These are phyloP conservation scores for Coemansia sp. DNA, from an alignment of 192 early-diverging fungal species.

Conservation along the genomic window DNA sequence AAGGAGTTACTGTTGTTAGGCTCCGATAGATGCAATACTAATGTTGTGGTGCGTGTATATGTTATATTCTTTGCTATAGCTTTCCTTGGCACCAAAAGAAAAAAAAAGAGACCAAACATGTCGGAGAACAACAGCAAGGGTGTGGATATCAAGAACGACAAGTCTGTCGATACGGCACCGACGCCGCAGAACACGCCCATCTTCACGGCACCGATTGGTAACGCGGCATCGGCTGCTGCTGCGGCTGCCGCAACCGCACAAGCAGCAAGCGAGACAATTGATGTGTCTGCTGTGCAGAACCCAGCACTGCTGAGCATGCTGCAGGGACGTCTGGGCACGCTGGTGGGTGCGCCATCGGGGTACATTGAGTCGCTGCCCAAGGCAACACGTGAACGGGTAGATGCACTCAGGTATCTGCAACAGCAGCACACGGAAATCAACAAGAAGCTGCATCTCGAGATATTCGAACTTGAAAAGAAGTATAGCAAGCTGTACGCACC, in stretches of 20 bases:
- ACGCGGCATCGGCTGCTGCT: slow-evolving; percentile 16
- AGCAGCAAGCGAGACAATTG: slow-evolving; percentile 40
- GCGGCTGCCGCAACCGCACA: slow-evolving; percentile 27
- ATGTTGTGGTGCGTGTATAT: neutral
- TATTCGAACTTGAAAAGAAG: slow-evolving; percentile 95
- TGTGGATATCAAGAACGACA: slow-evolving; percentile 62
- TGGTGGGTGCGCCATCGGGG: slow-evolving; percentile 76
- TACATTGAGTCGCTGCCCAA: slow-evolving; percentile 72
- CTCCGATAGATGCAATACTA: neutral
- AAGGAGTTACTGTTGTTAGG: neutral
- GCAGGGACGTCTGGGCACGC: slow-evolving; percentile 72
- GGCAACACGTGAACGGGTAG: slow-evolving; percentile 80
- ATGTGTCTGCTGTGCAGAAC: slow-evolving; percentile 45
- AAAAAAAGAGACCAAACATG: slow-evolving; percentile 8
- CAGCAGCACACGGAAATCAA: slow-evolving; percentile 82
- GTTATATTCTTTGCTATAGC: neutral
- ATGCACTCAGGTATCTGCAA: slow-evolving; percentile 86
- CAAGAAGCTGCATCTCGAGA: slow-evolving; percentile 89
- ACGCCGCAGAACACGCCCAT: slow-evolving; percentile 65
- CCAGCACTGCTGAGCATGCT: slow-evolving; percentile 69
- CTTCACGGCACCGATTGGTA: slow-evolving; percentile 52
- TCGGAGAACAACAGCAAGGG: slow-evolving; percentile 40
- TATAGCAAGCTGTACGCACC: slow-evolving; percentile 84
- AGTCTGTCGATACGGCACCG: slow-evolving; percentile 55
- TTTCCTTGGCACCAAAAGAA: slow-evolving; percentile 1